These are phyloP conservation scores for Suhomyces coccinellae DNA, from an alignment of 1,139 yeast genomes.

Conservation along the genomic window DNA sequence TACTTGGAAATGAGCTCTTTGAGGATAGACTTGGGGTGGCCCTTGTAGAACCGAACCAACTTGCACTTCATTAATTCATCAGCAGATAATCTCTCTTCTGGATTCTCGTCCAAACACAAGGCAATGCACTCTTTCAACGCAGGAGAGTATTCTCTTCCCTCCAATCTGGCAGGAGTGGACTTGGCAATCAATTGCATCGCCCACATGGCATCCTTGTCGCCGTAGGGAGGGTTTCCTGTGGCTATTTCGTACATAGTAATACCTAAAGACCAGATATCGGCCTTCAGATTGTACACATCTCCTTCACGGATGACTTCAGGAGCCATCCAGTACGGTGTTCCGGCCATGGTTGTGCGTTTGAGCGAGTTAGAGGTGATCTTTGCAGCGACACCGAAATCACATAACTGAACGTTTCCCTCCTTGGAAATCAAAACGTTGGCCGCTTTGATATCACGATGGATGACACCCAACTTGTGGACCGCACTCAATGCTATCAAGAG, in stretches of 20 bases:
- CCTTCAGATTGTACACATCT: slow-evolving; percentile 77
- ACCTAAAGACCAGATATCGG: slow-evolving; percentile 93
- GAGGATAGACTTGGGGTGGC: slow-evolving; percentile 57
- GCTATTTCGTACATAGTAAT: slow-evolving; percentile 93
- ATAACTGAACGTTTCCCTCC: slow-evolving; percentile 85
- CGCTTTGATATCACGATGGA: slow-evolving; percentile 94
- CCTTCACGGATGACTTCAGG: slow-evolving; percentile 98
- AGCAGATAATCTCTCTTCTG: slow-evolving; percentile 84
- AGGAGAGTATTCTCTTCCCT: slow-evolving; percentile 80
- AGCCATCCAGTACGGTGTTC: slow-evolving; percentile 99
- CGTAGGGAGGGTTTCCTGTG: slow-evolving; percentile 96
- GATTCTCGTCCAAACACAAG: slow-evolving; percentile 88
- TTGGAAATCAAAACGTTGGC: slow-evolving; percentile 89
- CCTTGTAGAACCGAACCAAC: slow-evolving; percentile 64
- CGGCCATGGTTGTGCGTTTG: slow-evolving; percentile 86
- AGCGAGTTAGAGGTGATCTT: slow-evolving; percentile 78
- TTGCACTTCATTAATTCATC: slow-evolving; percentile 77
- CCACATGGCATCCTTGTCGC: slow-evolving; percentile 91
- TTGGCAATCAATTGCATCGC: slow-evolving; percentile 94
- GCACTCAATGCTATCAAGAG: slow-evolving; percentile 72
- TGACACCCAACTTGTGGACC: slow-evolving; percentile 87
- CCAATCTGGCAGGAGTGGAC: slow-evolving; percentile 90
- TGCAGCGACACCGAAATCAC: slow-evolving; percentile 97
- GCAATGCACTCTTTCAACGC: slow-evolving; percentile 86
- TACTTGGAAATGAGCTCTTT: slow-evolving; percentile 82